Evolutionary conservation across 192 early-diverging fungal genomes (phyloP), one percentile per base, ranked within the genome.

Genomic region (Coemansia sp.): DNA sequence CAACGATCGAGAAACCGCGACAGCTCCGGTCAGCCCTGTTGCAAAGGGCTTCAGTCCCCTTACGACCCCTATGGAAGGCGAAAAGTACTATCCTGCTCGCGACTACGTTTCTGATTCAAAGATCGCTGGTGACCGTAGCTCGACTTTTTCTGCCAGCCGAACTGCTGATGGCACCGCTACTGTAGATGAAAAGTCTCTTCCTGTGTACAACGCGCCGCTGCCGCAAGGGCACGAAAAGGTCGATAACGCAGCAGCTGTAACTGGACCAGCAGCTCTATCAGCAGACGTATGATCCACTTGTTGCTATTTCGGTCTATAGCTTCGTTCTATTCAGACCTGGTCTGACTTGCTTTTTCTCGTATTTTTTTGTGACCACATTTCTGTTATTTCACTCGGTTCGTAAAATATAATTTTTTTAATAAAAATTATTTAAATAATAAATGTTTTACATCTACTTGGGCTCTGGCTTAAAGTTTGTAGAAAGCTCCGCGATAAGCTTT

Each of bases 11-110:
- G 30, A 25, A 38, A 34, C 28, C 16, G 25, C 14, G 3, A 40
- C 49, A 11, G 10, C 8, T 33, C n/a, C 56, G 66, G 22, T 20
- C 28, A 14, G 32, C 38, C 20, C 25, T 18, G 40, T 4, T 12
- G 42, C 32, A 4, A 3, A 16, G 2, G 22, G 3, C 4, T 22
- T 42, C 12, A 48, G 40, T 7, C 3, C 48, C 42, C 55, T 45
- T 12, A 56, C 29, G 3, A 20, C 68, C 3, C 68, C 68, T 11
- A 22, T 49, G 4, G 55, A 56, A 1, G 60, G 55, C 17, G 68
- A 64, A 14, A 57, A 63, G 48, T 64, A 60, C 48, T 64, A 70
- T 34, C 45, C 55, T 7, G 68, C 68, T 5, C 61, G 61, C 11
- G 68, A 60, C 7, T 51, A 52, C 51, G 54, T 17, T 2, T 48